Conservation (phyloP, 139 green algal genomes). For the Coccomyxa sp. region DNA sequence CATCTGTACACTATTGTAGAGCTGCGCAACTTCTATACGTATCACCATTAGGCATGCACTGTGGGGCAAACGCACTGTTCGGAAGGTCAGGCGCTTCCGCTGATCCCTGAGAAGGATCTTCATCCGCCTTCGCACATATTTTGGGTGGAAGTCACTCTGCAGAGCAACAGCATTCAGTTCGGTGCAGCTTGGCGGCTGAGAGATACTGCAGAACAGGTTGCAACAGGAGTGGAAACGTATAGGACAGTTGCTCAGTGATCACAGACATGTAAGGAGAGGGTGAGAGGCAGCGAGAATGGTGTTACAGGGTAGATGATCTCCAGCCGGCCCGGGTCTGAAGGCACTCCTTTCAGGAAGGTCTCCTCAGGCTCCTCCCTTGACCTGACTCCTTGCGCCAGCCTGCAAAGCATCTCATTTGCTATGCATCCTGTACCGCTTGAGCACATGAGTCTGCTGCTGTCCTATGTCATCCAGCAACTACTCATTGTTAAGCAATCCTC, state of each 20-base stretch:
- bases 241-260: not conserved
- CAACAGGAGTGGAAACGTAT: not conserved
- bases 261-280: not conserved
- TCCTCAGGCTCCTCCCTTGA: constrained; percentile 2
- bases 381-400: not conserved
- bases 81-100: not conserved
- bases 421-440: not conserved
- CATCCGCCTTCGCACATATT: not conserved
- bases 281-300: not conserved
- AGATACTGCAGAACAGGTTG: not conserved
- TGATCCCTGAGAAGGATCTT: not conserved
- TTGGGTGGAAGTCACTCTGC: not conserved
- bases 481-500: not conserved
- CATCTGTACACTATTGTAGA: not conserved
- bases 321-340: not conserved
- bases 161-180: not conserved
- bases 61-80: not conserved
- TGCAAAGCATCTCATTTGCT: not conserved
- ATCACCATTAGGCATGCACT: not conserved
- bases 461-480: not conserved
- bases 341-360: constrained; percentile 4
- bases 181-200: not conserved
- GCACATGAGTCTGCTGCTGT: not conserved
- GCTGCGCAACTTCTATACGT: not conserved
- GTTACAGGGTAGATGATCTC: constrained; percentile 1